Evolutionary conservation across 352 stramenopile species (phyloP), one percentile per base, ranked within the genome.

Genomic region (Phytophthora lateralis): DNA sequence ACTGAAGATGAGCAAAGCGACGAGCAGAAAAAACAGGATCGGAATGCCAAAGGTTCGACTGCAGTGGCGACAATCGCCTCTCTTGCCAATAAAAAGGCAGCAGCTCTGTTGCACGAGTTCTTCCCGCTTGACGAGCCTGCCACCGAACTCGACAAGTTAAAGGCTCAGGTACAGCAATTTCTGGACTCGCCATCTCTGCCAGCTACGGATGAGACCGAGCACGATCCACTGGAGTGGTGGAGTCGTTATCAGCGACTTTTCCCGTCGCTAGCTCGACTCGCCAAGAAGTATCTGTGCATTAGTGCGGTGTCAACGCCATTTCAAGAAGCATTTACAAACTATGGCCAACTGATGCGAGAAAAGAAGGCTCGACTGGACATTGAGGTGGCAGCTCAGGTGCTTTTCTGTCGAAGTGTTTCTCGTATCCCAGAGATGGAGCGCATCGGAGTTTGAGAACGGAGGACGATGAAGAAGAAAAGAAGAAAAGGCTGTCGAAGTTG

Each of bases 161-260:
- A 88, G 34, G 42, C 70, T 5, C 80, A 91, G 38, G 76, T 90
- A 27, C 77, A 89, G 59, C 77, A 87, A 21, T 93, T 91, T 45
- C 54, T 94, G 26, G 80, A 90, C 46, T 89, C 85, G 0, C 80
- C 85, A 0, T 80, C 73, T 9, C 49, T 91, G 6, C 79, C 82
- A 7, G 74, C 82, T 4, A 89, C 81, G 3, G 78, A 91, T 55
- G 76, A 91, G 47, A 76, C 65, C 35, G 84, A 90, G 53, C 88
- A 88, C 50, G 85, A 94, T 29, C 82, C 82, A n/a, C 69, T 94
- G 2, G 82, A 90, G 47, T 94, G 85, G 85, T 94, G 85, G 85
- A 88, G 76, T 61, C 79, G 83, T 3, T 89, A 92, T 34, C 77
- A 85, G 34, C 82, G 82, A 5, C 69, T 80, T 34, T 91, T 91